phyloP scores from a whole-genome alignment of 192 early-diverging fungal genomes.

The Gigaspora rosea region DNA sequence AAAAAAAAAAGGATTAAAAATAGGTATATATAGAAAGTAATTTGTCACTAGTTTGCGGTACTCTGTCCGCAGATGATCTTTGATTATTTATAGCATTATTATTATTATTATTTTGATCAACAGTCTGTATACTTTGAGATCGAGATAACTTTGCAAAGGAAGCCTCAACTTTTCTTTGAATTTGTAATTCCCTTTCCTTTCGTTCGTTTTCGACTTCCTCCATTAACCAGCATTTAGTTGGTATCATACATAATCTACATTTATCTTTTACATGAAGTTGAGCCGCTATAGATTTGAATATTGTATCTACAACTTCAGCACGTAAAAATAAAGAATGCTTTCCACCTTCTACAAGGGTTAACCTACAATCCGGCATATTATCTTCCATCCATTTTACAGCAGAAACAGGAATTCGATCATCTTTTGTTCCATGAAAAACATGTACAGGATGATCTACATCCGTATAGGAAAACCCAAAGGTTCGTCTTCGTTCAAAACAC shows the following conservation, averaged over 20 bases:
- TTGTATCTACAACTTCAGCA: constrained; percentile 44
- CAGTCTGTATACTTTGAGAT: not conserved
- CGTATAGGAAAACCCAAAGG: constrained; percentile 47
- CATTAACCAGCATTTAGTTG: constrained; percentile 15
- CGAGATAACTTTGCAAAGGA: not conserved
- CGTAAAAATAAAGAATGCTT: constrained; percentile 44
- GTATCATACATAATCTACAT: constrained; percentile 13
- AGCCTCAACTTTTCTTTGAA: constrained; percentile 5
- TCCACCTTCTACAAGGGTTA: constrained; percentile 47
- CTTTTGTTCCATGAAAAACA: constrained; percentile 50
- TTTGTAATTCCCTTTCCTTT: constrained; percentile 19
- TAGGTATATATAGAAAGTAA: not conserved
- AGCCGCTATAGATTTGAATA: constrained; percentile 44
- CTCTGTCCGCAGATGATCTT: not conserved
- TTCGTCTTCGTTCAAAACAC: constrained; percentile 41
- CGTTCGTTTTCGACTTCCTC: constrained; percentile 1
- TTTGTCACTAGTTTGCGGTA: not conserved
- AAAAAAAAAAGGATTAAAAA: not conserved
- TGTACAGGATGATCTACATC: constrained; percentile 47
- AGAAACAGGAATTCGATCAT: constrained; percentile 42
- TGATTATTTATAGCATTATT: not conserved
- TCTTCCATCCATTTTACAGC: constrained; percentile 51
- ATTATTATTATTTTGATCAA: not conserved
- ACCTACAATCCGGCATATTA: constrained; percentile 41
- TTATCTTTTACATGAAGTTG: not conserved